phyloP scores from a whole-genome alignment of 495 filamentous ascomycete genomes.

The Xylaria acuta region DNA sequence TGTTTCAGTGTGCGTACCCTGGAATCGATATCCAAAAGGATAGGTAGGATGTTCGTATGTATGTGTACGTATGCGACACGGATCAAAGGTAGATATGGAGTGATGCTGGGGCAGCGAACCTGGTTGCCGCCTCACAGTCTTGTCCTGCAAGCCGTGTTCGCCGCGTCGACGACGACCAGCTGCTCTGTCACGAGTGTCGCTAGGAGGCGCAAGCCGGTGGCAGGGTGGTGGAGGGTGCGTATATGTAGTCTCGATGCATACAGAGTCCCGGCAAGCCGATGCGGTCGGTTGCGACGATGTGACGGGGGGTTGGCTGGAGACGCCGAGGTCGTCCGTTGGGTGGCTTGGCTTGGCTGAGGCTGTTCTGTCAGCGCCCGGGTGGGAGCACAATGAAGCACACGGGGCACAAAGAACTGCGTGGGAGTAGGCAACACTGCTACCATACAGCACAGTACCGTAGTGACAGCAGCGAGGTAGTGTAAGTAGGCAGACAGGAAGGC shows the following conservation, averaged over 20 bases:
- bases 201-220: slow-evolving; percentile 19
- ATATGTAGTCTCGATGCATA: slow-evolving; percentile 24
- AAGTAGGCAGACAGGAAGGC: slow-evolving; percentile 17
- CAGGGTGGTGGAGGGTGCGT: slow-evolving; percentile 1
- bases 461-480: not conserved
- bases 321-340: slow-evolving; percentile 12
- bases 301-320: slow-evolving; percentile 1
- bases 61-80: slow-evolving; percentile 21
- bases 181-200: slow-evolving; percentile 17
- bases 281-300: slow-evolving; percentile 20
- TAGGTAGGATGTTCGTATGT: slow-evolving; percentile 19
- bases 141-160: slow-evolving; percentile 40
- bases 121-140: slow-evolving; percentile 36
- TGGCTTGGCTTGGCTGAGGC: slow-evolving; percentile 16
- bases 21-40: slow-evolving; percentile 28
- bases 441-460: not conserved
- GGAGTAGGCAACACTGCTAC: slow-evolving; percentile 1
- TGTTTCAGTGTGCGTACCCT: slow-evolving; percentile 42
- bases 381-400: slow-evolving; percentile 3
- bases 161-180: slow-evolving; percentile 20
- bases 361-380: not conserved
- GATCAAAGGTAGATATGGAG: not conserved
- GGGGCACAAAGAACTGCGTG: slow-evolving; percentile 7
- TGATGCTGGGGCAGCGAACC: slow-evolving; percentile 18
- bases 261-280: not conserved